These are phyloP conservation scores for Eucalyptus rudis DNA, from an alignment of 345 rosid genomes.

Conservation along the genomic window DNA sequence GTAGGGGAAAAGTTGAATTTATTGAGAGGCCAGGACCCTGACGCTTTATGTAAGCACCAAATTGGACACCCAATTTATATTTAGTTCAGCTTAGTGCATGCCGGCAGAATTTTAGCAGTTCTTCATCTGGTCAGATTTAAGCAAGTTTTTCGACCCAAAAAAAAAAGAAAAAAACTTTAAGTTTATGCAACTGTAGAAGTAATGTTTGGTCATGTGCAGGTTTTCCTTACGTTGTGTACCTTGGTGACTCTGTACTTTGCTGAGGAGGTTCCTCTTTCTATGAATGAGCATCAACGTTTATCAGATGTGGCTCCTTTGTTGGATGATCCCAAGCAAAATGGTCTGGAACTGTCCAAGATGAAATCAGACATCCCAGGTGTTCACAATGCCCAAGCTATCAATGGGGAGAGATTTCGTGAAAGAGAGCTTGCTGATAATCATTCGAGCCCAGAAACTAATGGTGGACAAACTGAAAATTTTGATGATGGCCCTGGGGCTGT, in stretches of 20 bases:
- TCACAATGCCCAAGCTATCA: slow-evolving; percentile 15
- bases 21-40: not conserved
- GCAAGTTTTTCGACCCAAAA: not conserved
- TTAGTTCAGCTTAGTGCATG: not conserved
- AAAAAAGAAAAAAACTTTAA: too few species aligned
- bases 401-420: slow-evolving; percentile 19
- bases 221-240: slow-evolving; percentile 73
- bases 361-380: slow-evolving; percentile 12
- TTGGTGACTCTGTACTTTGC: slow-evolving; percentile 83
- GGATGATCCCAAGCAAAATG: slow-evolving; percentile 34
- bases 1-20: not conserved
- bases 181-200: not conserved
- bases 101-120: not conserved
- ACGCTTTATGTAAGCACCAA: not conserved
- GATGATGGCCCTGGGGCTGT: slow-evolving; percentile 88
- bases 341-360: slow-evolving; percentile 28
- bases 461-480: slow-evolving; percentile 30
- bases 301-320: slow-evolving; percentile 85
- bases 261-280: slow-evolving; percentile 60
- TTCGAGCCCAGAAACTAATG: slow-evolving; percentile 17
- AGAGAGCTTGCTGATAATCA: slow-evolving; percentile 12
- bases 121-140: not conserved
- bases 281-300: slow-evolving; percentile 17
- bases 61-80: not conserved
- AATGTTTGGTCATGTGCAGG: slow-evolving; percentile 29